Conservation (phyloP, 75 land plant species). For the Picea glauca region DNA sequence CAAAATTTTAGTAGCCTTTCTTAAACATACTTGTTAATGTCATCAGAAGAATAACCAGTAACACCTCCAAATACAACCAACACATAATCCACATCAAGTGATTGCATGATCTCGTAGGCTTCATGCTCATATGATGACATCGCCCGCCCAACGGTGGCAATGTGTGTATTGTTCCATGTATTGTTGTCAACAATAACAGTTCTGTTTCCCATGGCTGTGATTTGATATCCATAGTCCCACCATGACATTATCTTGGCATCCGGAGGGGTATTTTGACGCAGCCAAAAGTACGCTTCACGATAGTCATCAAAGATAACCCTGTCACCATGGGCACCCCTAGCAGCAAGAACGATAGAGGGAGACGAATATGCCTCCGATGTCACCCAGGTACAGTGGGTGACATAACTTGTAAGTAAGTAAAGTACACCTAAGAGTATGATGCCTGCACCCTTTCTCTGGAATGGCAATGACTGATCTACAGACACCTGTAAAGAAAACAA, state of each 20-base stretch:
- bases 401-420: constrained; percentile 82
- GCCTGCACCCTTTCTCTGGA: constrained; percentile 78
- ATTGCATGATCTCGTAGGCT: constrained; percentile 95
- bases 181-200: constrained; percentile 99
- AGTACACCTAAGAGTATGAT: constrained; percentile 81
- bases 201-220: constrained; percentile 99
- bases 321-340: constrained; percentile 92
- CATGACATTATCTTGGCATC: constrained; percentile 99
- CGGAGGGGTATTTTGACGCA: constrained; percentile 90
- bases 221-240: constrained; percentile 99
- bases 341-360: constrained; percentile 98
- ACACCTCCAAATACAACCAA: constrained; percentile 99
- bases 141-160: constrained; percentile 99
- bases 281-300: constrained; percentile 98
- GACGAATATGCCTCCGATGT: constrained; percentile 99
- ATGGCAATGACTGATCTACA: constrained; percentile 75
- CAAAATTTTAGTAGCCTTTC: neutral
- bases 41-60: constrained; percentile 99
- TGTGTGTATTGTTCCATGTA: constrained; percentile 99
- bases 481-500: constrained; percentile 43
- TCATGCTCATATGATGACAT: constrained; percentile 99
- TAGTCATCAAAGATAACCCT: constrained; percentile 99
- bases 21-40: constrained; percentile 88
- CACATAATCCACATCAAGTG: constrained; percentile 95
- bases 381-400: constrained; percentile 96